Evolutionary conservation across 805 yeast genomes (phyloP), one percentile per base, ranked within the genome.

Genomic region (Brettanomyces sp.): DNA sequence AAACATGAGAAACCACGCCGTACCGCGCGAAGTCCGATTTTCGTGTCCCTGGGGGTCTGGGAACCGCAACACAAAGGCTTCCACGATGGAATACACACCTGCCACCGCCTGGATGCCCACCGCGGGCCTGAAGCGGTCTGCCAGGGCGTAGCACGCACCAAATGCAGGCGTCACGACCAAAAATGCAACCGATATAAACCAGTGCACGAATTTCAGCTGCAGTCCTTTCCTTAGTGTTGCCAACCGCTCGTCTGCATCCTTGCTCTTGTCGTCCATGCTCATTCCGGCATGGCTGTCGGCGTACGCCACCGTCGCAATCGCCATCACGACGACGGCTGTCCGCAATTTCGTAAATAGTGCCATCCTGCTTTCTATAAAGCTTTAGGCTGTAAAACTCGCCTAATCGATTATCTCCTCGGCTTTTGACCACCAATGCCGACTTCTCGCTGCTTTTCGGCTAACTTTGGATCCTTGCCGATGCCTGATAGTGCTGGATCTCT

Each of bases 1-100:
- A 64, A 24, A 76, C 24, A 74, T 58, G 43, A 82, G 64, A 51
- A 78, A 74, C 81, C 84, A 77, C n/a, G 79, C 77, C 0, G 88
- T 77, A 0, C 86, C 87, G 45, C 77, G 68, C 11, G 85, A 77
- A 1, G 87, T 79, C 47, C 74, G 63, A 59, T 82, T 83, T 57
- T 84, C 91, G 46, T 79, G 78, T 36, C 80, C 82, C 45, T 74
- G 70, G 34, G 68, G 68, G 57, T 84, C 91, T 1, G 85, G 81
- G 55, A 82, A 84, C 41, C 76, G 65, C 8, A 83, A 65, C 43
- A 82, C 62, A 2, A 79, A 40, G 2, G 78, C 74, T 48, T 84
- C 93, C 24, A 79, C 47, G 0, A 72, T 62, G 1, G 81, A 72
- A 56, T 81, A 84, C 0, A 56, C 67, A 0, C 76, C 68, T 39